These are phyloP conservation scores for Sphagnum magellanicum DNA, from an alignment of 228 moss, liverwort and hornwort species.

Conservation along the genomic window DNA sequence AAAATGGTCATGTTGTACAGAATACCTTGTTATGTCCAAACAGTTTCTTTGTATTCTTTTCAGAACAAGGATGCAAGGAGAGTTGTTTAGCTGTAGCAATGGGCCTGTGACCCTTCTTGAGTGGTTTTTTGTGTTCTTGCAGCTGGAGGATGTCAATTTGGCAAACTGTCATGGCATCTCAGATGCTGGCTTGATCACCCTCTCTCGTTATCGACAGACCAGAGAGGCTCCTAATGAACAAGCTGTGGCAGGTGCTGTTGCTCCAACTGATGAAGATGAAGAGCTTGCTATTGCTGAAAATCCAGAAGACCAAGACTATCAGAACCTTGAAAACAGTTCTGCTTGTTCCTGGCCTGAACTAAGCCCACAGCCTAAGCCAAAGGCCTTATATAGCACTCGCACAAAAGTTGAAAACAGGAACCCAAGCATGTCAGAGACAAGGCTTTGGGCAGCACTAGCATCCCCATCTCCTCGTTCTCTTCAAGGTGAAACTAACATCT, in stretches of 20 bases:
- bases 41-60: too few relatives aligned
- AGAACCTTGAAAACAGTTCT: slow-evolving; percentile 8
- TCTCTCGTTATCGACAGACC: slow-evolving; percentile 76
- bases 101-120: background rate
- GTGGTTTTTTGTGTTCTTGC: slow-evolving; percentile 12
- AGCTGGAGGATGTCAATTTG: slow-evolving; percentile 85
- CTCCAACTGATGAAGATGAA: slow-evolving; percentile 20
- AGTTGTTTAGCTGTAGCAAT: too few relatives aligned
- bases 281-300: slow-evolving; percentile 14
- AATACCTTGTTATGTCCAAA: too few relatives aligned
- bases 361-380: slow-evolving; percentile 9
- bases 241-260: slow-evolving; percentile 9
- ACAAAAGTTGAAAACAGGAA: slow-evolving; percentile 6
- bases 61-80: too few relatives aligned
- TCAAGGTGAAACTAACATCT: slow-evolving; percentile 4
- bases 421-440: background rate
- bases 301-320: slow-evolving; percentile 16
- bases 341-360: slow-evolving; percentile 42
- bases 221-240: slow-evolving; percentile 21
- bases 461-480: slow-evolving; percentile 13
- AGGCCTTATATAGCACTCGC: slow-evolving; percentile 7
- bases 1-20: too few relatives aligned
- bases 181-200: slow-evolving; percentile 69
- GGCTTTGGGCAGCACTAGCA: background rate
- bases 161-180: slow-evolving; percentile 74